phyloP scores from a whole-genome alignment of 768 basidiomycete genomes.

The Chalciporus sphaerocephalus region DNA sequence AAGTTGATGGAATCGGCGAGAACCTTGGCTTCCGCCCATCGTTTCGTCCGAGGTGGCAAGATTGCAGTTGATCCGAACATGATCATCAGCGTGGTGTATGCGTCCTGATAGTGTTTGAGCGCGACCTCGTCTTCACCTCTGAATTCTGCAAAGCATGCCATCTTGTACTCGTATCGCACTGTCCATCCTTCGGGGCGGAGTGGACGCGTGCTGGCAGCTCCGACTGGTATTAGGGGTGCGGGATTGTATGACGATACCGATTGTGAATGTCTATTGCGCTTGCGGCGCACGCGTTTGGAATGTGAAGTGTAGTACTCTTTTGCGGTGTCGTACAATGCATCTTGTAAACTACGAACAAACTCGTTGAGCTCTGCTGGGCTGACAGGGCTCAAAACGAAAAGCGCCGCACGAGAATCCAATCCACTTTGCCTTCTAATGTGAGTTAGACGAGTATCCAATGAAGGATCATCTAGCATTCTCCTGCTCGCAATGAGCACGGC shows the following conservation, averaged over 20 bases:
- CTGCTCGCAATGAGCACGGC: slow-evolving; percentile 91
- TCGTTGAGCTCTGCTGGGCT: slow-evolving; percentile 79
- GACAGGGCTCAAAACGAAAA: slow-evolving; percentile 95
- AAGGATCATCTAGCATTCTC: slow-evolving; percentile 81
- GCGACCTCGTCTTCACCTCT: slow-evolving; percentile 89
- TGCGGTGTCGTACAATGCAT: slow-evolving; percentile 83
- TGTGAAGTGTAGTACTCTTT: slow-evolving; percentile 92
- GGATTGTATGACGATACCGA: slow-evolving; percentile 42
- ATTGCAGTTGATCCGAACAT: slow-evolving; percentile 89
- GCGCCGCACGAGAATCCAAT: slow-evolving; percentile 84
- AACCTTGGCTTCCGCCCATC: slow-evolving; percentile 98
- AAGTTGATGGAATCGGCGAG: slow-evolving; percentile 90
- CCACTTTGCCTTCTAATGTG: slow-evolving; percentile 84
- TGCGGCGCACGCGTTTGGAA: slow-evolving; percentile 86
- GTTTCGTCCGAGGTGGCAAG: slow-evolving; percentile 87
- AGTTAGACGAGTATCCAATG: slow-evolving; percentile 78
- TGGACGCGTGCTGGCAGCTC: slow-evolving; percentile 43
- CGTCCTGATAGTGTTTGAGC: slow-evolving; percentile 92
- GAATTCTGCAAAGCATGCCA: slow-evolving; percentile 95
- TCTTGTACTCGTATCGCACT: slow-evolving; percentile 95
- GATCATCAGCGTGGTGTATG: slow-evolving; percentile 73
- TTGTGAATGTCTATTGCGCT: slow-evolving; percentile 80
- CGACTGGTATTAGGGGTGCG: slow-evolving; percentile 45
- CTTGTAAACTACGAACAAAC: slow-evolving; percentile 85
- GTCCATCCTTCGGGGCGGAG: slow-evolving; percentile 89